phyloP scores from a whole-genome alignment of 192 early-diverging fungal genomes.

The Gryganskiella cystojenkinii region DNA sequence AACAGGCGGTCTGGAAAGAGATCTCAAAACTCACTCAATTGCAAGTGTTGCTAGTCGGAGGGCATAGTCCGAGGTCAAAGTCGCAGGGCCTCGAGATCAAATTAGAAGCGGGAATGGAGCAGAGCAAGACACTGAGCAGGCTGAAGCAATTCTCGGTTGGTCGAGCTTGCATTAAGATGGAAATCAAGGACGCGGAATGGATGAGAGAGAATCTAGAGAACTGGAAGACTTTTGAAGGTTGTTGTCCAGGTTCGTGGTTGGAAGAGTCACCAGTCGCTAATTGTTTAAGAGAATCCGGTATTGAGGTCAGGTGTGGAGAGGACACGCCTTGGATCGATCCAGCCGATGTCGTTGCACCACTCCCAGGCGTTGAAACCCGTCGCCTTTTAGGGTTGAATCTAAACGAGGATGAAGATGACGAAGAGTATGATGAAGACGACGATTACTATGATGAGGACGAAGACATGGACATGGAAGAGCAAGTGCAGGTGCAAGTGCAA shows the following conservation, averaged over 20 bases:
- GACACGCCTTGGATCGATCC: not conserved
- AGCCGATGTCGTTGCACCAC: not conserved
- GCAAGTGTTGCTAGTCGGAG: conserved; percentile 1
- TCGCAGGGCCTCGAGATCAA: not conserved
- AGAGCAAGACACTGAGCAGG: conserved; percentile 9
- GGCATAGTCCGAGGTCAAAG: not conserved
- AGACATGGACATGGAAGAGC: too few species aligned
- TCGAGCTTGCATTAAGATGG: conserved; percentile 1
- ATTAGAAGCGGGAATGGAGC: conserved; percentile 16
- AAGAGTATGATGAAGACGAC: not conserved
- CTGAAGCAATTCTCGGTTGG: conserved; percentile 7
- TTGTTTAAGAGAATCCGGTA: not conserved
- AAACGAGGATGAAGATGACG: conserved; percentile 2
- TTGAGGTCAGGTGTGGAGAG: conserved; percentile 5
- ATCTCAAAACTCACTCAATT: conserved; percentile 14
- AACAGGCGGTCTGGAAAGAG: conserved; percentile 8
- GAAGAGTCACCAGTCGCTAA: not conserved
- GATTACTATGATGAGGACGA: not conserved
- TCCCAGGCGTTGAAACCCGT: not conserved
- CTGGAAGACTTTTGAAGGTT: conserved; percentile 13
- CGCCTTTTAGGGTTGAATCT: not conserved
- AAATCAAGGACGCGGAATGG: conserved; percentile 12
- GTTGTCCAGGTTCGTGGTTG: conserved; percentile 1
- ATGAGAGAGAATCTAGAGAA: conserved; percentile 6
- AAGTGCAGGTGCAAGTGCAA: too few species aligned